Base-by-base conservation (phyloP, 345 rosid genomes). In the Murraya koenigii region DNA sequence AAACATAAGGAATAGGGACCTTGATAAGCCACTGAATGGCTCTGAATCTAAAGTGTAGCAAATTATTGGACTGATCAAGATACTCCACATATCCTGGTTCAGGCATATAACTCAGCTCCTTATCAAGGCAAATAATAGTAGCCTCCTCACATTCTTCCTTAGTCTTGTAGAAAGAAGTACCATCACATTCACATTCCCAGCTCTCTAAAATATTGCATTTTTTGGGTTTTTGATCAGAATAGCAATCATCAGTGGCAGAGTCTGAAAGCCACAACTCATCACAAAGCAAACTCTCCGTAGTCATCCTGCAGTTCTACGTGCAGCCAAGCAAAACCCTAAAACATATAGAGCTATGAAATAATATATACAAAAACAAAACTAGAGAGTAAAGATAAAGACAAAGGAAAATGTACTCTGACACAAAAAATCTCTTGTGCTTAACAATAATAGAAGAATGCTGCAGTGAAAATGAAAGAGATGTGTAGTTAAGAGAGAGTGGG, bases 211-310 rank as follows among this genome's bases (percentile, higher is more conserved):
- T 28, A 44, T 44, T 44, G 44, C 66, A 41, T 9, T 47, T 26
- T 19, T 49, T 68, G 54, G 61, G 65, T 22, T 78, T 79, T 44
- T 1, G 0, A 56, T 54, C 28, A 67, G n/a, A 4, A 59, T 13
- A 74, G 52, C 4, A 5, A 19, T 35, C 77, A 58, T 78, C 44
- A 60, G 78, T 68, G n/a, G 54, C 23, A 13, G 89, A 80, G 77
- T 75, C 59, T 3, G 87, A 84, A 28, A 84, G 86, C 89, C 85
- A 87, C 17, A 52, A 75, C 81, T 89, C 92, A 71, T 89, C 86
- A 66, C 90, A 89, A 54, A 87, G 84, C 84, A 89, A 83, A 41
- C 44, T 75, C 61, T 86, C 88, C 87, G 82, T 82, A 26, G 10
- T 26, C 23, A 14, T 66, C 11, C 49, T 44, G 49, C 49, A 44